These are phyloP conservation scores for Beta macrorhiza DNA, from an alignment of 179 eudicot genomes.

Conservation along the genomic window DNA sequence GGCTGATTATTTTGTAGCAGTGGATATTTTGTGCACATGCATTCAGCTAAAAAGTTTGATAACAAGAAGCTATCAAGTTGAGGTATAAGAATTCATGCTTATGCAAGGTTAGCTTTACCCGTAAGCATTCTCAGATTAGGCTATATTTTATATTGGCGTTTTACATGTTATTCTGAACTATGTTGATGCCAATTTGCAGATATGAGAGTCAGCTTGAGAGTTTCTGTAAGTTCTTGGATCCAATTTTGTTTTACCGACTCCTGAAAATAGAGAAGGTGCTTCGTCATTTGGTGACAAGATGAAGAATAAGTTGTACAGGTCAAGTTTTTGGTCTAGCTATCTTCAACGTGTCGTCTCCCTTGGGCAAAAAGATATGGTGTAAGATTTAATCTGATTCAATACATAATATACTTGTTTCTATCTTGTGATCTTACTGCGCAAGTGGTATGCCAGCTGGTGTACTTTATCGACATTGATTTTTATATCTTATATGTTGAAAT, in stretches of 20 bases:
- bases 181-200: conserved; percentile 36
- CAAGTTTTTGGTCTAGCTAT: conserved; percentile 77
- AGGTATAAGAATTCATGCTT: neutral
- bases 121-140: neutral
- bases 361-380: conserved; percentile 93
- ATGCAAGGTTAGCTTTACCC: neutral
- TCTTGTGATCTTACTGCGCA: neutral
- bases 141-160: neutral
- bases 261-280: conserved; percentile 57
- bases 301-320: conserved; percentile 62
- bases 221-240: conserved; percentile 89
- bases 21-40: neutral
- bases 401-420: neutral
- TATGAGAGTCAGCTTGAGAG: conserved; percentile 82
- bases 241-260: conserved; percentile 75
- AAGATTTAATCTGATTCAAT: conserved; percentile 33
- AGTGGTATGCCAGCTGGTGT: neutral
- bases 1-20: neutral
- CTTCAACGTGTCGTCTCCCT: conserved; percentile 64
- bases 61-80: neutral
- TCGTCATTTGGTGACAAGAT: conserved; percentile 57
- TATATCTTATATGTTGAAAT: neutral
- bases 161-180: conserved; percentile 11
- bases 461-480: neutral
- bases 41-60: neutral